Conservation (phyloP, 257 asterid genomes). For the Paraleonurus japonicus region DNA sequence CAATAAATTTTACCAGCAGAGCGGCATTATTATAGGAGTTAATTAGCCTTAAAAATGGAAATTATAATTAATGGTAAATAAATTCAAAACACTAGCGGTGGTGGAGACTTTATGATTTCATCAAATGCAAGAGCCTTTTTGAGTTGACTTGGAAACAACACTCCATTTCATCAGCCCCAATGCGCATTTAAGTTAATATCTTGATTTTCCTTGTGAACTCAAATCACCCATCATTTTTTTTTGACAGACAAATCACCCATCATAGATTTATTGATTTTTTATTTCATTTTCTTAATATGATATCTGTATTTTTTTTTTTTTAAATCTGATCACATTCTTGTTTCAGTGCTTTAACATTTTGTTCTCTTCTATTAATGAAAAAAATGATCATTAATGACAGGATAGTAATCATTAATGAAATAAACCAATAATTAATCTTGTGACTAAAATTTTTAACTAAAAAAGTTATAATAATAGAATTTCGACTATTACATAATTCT, state of each 20-base stretch:
- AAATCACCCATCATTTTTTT: slow-evolving; percentile 17
- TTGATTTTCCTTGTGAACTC: slow-evolving; percentile 28
- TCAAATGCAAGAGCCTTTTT: slow-evolving; percentile 34
- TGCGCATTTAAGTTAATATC: slow-evolving; percentile 43
- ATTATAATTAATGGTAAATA: slow-evolving; percentile 11
- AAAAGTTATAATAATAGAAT: no score
- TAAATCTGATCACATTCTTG: slow-evolving; percentile 40
- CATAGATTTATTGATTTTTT: not conserved
- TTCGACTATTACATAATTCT: no score
- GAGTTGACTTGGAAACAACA: slow-evolving; percentile 52
- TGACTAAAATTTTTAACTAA: no score
- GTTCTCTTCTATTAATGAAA: not conserved
- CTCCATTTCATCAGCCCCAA: slow-evolving; percentile 44
- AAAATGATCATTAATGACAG: no score
- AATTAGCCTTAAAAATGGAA: slow-evolving; percentile 23
- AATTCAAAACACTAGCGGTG: not conserved
- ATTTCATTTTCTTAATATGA: not conserved
- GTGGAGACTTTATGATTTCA: slow-evolving; percentile 33
- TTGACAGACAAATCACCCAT: slow-evolving; percentile 21
- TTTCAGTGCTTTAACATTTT: slow-evolving; percentile 38
- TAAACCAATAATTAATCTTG: no score
- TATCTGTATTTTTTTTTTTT: not conserved
- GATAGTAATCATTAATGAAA: no score
- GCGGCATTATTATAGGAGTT: slow-evolving; percentile 33
- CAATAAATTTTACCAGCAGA: slow-evolving; percentile 32